These are phyloP conservation scores for Collybiopsis luxurians DNA, from an alignment of 768 basidiomycete species.

Conservation along the genomic window DNA sequence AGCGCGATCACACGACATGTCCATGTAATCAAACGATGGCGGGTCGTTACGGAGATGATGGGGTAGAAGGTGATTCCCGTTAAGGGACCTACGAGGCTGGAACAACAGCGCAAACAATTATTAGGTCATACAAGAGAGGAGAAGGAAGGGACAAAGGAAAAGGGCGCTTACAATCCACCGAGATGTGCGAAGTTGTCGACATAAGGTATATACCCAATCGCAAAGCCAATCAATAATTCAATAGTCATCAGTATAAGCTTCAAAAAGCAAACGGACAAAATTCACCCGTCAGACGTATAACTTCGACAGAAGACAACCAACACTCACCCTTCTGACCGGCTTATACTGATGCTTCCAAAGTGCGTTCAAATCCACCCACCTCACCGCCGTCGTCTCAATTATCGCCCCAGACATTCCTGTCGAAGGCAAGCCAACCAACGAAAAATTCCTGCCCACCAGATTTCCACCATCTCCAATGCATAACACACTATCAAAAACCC, in stretches of 20 bases:
- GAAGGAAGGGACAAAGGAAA: no score
- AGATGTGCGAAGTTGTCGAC: conserved; percentile 58
- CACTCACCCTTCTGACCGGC: conserved; percentile 82
- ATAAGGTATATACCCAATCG: conserved; percentile 76
- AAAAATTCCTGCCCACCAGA: conserved; percentile 90
- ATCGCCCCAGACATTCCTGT: conserved; percentile 93
- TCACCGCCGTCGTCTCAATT: conserved; percentile 73
- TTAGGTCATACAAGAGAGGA: no score
- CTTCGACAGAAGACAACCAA: no score
- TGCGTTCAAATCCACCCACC: conserved; percentile 86
- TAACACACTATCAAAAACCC: conserved; percentile 87
- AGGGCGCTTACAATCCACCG: conserved; percentile 85
- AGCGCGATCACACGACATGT: conserved; percentile 68
- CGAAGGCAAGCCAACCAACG: conserved; percentile 83
- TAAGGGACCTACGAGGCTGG: conserved; percentile 77
- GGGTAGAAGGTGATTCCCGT: conserved; percentile 85
- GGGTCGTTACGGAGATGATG: conserved; percentile 75
- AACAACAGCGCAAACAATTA: no score
- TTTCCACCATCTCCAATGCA: conserved; percentile 97
- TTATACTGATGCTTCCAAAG: conserved; percentile 90
- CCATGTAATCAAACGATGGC: conserved; percentile 74
- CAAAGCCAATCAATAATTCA: conserved; percentile 83
- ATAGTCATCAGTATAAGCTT: conserved; percentile 85
- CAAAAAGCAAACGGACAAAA: no score
- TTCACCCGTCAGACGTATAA: no score